Conservation (phyloP, 2,329 filamentous ascomycete species). For the Colletotrichum nymphaeae region DNA sequence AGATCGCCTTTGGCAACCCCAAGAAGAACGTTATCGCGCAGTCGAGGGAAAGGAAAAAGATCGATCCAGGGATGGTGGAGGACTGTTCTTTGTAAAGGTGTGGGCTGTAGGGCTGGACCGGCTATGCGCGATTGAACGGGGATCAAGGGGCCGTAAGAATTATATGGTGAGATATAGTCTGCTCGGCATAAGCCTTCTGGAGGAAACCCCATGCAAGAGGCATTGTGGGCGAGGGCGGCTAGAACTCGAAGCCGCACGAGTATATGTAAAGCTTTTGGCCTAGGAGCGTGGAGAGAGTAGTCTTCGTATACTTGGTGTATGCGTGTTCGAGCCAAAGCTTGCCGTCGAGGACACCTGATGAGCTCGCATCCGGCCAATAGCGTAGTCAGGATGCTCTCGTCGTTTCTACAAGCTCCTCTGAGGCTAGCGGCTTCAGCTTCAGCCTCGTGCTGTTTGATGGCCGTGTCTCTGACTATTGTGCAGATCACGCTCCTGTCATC, state of each 20-base stretch:
- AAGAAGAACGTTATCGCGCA: constrained; percentile 42
- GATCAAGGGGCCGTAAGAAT: neutral
- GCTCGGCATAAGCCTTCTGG: constrained; percentile 23
- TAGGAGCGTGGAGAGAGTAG: constrained; percentile 17
- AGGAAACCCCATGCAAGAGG: constrained; percentile 23
- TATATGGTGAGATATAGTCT: neutral
- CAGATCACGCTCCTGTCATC: too few species aligned
- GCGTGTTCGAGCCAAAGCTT: neutral
- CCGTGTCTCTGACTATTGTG: neutral
- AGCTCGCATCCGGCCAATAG: neutral
- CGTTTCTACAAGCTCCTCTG: neutral
- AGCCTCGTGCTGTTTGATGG: neutral
- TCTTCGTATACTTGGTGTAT: constrained; percentile 7
- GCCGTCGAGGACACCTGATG: neutral
- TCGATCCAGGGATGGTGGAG: constrained; percentile 47
- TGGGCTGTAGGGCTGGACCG: neutral
- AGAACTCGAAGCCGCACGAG: constrained; percentile 33
- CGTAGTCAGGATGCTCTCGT: neutral
- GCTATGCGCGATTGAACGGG: neutral
- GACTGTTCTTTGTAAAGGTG: neutral
- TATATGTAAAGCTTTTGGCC: constrained; percentile 7
- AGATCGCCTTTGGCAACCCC: neutral
- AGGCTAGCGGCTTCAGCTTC: neutral
- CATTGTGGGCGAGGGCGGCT: constrained; percentile 28
- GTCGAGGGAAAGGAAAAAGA: constrained; percentile 42